Base-by-base conservation (phyloP, 805 yeast genomes). In the Candida nonsorbophila region DNA sequence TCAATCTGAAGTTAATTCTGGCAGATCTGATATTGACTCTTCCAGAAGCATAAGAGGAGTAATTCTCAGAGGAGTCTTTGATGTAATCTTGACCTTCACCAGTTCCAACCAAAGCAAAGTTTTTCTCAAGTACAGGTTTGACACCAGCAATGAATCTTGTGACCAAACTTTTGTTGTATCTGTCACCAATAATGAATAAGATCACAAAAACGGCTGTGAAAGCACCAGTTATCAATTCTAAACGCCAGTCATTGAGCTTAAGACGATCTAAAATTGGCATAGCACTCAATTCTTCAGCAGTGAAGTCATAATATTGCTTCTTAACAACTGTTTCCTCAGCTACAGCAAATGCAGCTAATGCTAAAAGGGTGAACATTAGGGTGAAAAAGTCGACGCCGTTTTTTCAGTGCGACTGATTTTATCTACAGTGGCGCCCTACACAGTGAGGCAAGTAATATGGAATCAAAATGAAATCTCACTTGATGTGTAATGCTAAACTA, bases 31-130 rank as follows among this genome's bases (percentile, higher is more conserved):
- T 70, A 53, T 85, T 80, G 35, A 75, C 63, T 55, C 98, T 79
- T 38, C 98, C 98, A 33, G 95, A 73, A 24, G 96, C 94, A 53
- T 85, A 92, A 20, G 84, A 66, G 65, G 71, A 58, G 55, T 58
- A 85, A 36, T 68, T 62, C 44, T 80, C 78, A 15, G 78, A 62
- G 27, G 77, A 72, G 49, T 82, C 94, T 53, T 74, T 69, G 42
- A 77, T 64, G 39, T 68, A 65, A 45, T 75, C 56, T 33, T 64
- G 53, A 14, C 57, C 60, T 22, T 48, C 33, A 5, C 64, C 48
- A 20, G 69, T 74, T 38, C 95, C 95, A 36, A 81, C 88, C 51
- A 82, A 87, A 45, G 67, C 74, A 52, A 92, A 92, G 52, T 88
- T 81, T 22, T 71, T 69, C 24, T 68, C 62, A 35, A 88, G 65